Evolutionary conservation across 2,329 filamentous ascomycete genomes (phyloP), one percentile per base, ranked within the genome.

Genomic region (Blumeriella jaapii): DNA sequence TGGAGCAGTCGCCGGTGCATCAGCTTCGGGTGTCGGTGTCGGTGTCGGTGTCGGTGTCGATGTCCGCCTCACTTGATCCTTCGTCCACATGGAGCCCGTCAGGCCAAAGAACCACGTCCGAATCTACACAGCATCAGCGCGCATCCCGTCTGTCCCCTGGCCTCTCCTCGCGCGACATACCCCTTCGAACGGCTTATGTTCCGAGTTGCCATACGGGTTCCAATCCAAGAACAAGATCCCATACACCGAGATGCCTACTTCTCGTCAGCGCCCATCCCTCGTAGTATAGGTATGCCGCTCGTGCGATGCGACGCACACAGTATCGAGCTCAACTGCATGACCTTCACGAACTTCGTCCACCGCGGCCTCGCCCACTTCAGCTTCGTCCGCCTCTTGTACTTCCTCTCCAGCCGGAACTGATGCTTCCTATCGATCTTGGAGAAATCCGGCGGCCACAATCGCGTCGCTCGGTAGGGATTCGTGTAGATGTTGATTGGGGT

Each of bases 361-460:
- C 59, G 57, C 6, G 79, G 78, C 14, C 75, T 62, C 25, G 68
- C 65, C 53, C 69, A 71, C 49, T 74, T 71, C 47, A 82, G 58
- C 39, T 68, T 66, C 16, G 80, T 59, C 35, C 82, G 69, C 34
- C 82, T 68, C 60, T 84, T 81, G 60, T 80, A 87, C 54, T 80
- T 78, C 56, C 81, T 76, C 63, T 89, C 82, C 49, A 85, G 78
- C 27, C 75, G 69, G 55, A 87, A 80, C 58, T 87, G 78, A 53
- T 86, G 74, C 57, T 81, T 80, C 29, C 67, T 61, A 23, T 74
- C 74, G 40, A 89, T 68, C 53, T 73, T 70, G 43, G 67, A 61
- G 58, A 89, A 82, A 58, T 86, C 76, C 9, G 82, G 82, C 38
- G 82, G 82, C 82, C 82, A 89, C 45, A 73, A 63, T 54, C 79